Evolutionary conservation across 2,329 filamentous ascomycete genomes (phyloP), one percentile per base, ranked within the genome.

Genomic region (Zymoseptoria brevis): DNA sequence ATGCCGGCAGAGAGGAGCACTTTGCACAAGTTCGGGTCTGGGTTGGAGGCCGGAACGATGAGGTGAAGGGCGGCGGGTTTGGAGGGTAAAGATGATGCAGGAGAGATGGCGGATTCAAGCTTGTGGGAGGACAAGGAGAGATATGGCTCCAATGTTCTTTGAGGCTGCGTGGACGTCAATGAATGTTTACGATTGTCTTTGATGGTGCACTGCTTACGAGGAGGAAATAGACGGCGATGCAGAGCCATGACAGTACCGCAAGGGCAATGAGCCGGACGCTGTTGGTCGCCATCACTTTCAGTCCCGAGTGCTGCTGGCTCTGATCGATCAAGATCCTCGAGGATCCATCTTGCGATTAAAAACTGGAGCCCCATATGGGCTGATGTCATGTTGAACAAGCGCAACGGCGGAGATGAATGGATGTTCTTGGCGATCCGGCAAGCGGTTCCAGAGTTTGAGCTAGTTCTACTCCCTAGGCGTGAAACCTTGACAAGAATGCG

Each of bases 21-120:
- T 56, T 68, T 70, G 62, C 67, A 69, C 3, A 69, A 55, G 53
- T 71, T 65, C 13, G 55, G 53, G 56, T 69, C 62, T 19, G 65
- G 53, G n/a, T 60, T 54, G 5, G 63, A 63, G 3, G 65, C 64
- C 19, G 68, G 65, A 8, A 69, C 58, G 21, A 71, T 54, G 11
- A 71, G 50, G 54, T 71, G 67, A 22, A 71, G 58, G 26, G 66
- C 64, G 19, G 59, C 56, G 19, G 61, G 61, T 16, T 45, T 45
- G 16, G 2, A 6, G 35, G 35, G 35, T 9, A 45, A n/a, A 2
- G 35, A 45, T 1, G 35, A 45, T 16, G 35, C 16, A 7, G 35
- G 16, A 7, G 35, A 5, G 16, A 45, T 45, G 4, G 5, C 13
- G 7, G 35, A n/a, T n/a, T 5, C 13, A n/a, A n/a, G 4, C 16